Conservation (phyloP, 1,284 basidiomycete genomes). For the Schizophyllum amplum region DNA sequence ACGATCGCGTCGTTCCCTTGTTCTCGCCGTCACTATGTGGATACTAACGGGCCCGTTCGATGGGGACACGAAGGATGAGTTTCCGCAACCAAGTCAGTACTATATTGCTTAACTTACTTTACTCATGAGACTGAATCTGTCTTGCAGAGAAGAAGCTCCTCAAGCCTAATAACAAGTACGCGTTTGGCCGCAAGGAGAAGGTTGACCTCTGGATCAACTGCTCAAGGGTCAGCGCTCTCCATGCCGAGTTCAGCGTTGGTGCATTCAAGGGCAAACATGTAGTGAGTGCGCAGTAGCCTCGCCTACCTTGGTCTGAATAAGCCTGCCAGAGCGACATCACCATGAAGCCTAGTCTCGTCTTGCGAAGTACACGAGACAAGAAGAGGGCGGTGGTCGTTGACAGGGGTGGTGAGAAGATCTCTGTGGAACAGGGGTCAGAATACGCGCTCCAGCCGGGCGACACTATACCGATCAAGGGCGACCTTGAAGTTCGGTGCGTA, state of each 20-base stretch:
- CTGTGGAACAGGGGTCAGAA: constrained; percentile 3
- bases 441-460: constrained; percentile 9
- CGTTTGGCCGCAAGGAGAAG: constrained; percentile 5
- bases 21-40: not conserved
- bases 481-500: constrained; percentile 2
- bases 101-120: not conserved
- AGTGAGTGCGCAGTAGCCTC: constrained; percentile 1
- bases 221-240: constrained; percentile 3
- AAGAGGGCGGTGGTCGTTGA: not conserved
- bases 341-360: constrained; percentile 6
- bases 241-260: constrained; percentile 8
- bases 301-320: not conserved
- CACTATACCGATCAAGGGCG: not conserved
- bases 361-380: constrained; percentile 2
- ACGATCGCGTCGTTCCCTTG: not conserved
- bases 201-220: not conserved
- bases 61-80: not conserved
- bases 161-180: constrained; percentile 19
- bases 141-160: constrained; percentile 11
- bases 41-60: not conserved
- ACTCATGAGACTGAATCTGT: not conserved
- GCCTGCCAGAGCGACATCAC: constrained; percentile 4
- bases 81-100: not conserved
- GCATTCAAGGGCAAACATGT: constrained; percentile 7
- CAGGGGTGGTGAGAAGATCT: constrained; percentile 3